A percentile compares a stretch with the other conserved stretches of the same genome.
phyloP scores from a whole-genome alignment of 768 basidiomycete genomes.

The Tylopilus balloui region DNA sequence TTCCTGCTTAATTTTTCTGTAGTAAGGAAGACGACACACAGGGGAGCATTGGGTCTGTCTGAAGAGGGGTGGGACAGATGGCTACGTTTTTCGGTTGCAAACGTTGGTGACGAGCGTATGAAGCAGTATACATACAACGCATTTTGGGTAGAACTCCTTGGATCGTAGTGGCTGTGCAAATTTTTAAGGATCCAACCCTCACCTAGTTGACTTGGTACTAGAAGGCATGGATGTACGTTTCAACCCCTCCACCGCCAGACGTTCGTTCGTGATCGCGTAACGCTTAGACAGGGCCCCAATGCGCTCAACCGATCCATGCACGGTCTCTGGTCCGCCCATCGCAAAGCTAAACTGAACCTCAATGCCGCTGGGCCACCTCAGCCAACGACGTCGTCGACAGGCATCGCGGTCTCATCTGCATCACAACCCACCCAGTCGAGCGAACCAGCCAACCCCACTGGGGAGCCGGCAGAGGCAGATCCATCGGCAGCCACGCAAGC shows the following conservation, averaged over 20 bases:
- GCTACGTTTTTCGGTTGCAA: constrained; percentile 79
- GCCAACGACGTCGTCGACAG: constrained; percentile 5
- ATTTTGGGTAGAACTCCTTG: constrained; percentile 39
- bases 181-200: background rate
- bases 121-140: constrained; percentile 34
- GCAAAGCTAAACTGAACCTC: constrained; percentile 63
- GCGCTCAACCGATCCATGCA: constrained; percentile 76
- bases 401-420: background rate
- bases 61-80: constrained; percentile 49
- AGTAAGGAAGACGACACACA: constrained; percentile 15
- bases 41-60: constrained; percentile 19
- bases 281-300: constrained; percentile 66
- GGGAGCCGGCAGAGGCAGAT: constrained; percentile 11
- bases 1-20: constrained; percentile 65
- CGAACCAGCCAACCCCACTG: constrained; percentile 27
- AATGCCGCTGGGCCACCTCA: constrained; percentile 35
- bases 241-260: background rate
- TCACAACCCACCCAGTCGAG: constrained; percentile 5
- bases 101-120: constrained; percentile 62
- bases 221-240: constrained; percentile 23
- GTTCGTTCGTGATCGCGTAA: constrained; percentile 21
- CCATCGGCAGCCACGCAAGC: constrained; percentile 11
- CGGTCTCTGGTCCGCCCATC: constrained; percentile 68
- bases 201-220: no score
- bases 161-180: background rate